These are phyloP conservation scores for Kodamaea sp. DNA, from an alignment of 1,139 yeast genomes.

Conservation along the genomic window DNA sequence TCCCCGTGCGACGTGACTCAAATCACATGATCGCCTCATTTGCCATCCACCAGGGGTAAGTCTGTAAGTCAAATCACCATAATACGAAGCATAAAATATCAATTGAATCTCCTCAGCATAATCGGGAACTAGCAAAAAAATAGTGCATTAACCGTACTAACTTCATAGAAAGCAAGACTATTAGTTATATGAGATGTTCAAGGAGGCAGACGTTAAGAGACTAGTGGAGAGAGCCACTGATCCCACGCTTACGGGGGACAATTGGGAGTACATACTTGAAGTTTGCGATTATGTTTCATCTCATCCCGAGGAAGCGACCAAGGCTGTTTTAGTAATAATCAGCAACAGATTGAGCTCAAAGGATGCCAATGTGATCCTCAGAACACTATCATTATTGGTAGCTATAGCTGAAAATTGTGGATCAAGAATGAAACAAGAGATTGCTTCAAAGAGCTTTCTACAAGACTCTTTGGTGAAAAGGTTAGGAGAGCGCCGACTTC, in stretches of 20 bases:
- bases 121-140: too few species aligned
- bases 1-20: too few species aligned
- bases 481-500: conserved; percentile 59
- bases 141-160: too few species aligned
- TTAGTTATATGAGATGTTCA: conserved; percentile 3
- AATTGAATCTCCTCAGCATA: too few species aligned
- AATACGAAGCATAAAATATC: too few species aligned
- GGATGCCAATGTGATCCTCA: conserved; percentile 80
- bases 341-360: conserved; percentile 54
- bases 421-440: conserved; percentile 76
- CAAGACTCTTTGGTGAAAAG: conserved; percentile 51
- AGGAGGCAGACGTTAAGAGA: conserved; percentile 14
- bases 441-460: conserved; percentile 72
- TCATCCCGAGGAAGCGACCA: conserved; percentile 66
- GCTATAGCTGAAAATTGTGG: conserved; percentile 95
- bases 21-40: too few species aligned
- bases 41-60: too few species aligned
- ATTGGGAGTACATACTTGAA: conserved; percentile 81
- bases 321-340: conserved; percentile 52
- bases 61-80: too few species aligned
- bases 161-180: too few species aligned
- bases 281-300: conserved; percentile 79
- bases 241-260: conserved; percentile 75
- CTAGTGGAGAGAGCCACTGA: conserved; percentile 72
- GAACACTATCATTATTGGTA: conserved; percentile 68